Base-by-base conservation (phyloP, 495 filamentous ascomycete species). In the Trichoderma orchidacearum region DNA sequence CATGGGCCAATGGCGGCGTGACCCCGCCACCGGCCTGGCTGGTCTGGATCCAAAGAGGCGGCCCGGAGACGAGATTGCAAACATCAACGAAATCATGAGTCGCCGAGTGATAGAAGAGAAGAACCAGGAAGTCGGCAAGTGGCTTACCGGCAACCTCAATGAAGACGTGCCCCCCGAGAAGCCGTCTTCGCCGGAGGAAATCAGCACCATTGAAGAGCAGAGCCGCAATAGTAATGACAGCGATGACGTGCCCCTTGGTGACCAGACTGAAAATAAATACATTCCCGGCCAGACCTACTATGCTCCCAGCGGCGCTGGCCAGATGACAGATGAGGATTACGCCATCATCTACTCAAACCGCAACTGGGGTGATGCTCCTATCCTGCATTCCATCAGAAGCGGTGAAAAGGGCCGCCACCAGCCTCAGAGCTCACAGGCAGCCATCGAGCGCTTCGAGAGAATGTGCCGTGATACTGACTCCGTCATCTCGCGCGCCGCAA, bases 401-500 rank as follows among this genome's bases (percentile, higher is more conserved):
- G 41, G 60, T 7, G 62, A 69, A 15, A 64, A 69, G 1, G 58
- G 55, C 25, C 52, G 51, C n/a, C 69, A 68, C 41, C 75, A 79
- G 52, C 78, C 78, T n/a, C 51, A 63, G 27, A 80, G 70, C 17
- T 70, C 79, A 3, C 71, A 78, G 29, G 75, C 68, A 18, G 78
- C 78, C n/a, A 82, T 82, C 0, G 69, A 63, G 21, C 66, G 60
- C 32, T 80, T 74, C 54, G 66, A 75, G 51, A 64, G 65, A 15
- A 66, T 69, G 60, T 74, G 71, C 58, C 66, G 70, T 36, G 78
- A 80, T 54, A 75, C 69, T 34, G 69, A 72, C 8, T 80, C 77
- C 1, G 69, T 79, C 13, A 67, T 78, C 21, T 90, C 87, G 4
- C 75, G 84, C 41, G 75, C 79, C 25, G 86, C 86, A 23, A 91